These are phyloP conservation scores for Shiraia bambusicola DNA, from an alignment of 2,329 filamentous ascomycete genomes.

Conservation along the genomic window DNA sequence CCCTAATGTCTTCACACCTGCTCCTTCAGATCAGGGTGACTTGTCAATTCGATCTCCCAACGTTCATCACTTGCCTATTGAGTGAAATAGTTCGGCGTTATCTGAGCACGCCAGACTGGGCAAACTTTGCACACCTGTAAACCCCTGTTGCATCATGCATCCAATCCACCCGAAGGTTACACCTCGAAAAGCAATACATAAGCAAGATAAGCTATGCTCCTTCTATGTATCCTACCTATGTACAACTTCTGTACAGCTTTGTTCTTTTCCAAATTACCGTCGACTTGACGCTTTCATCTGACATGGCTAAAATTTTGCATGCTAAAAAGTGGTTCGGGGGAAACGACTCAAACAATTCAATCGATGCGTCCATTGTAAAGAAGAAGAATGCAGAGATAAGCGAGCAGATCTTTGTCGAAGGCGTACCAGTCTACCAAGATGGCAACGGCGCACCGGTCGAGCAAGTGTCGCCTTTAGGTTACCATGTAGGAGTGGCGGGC, in stretches of 20 bases:
- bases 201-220: not conserved
- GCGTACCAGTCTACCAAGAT: constrained; percentile 28
- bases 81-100: constrained; percentile 2
- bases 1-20: constrained; percentile 1
- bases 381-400: constrained; percentile 32
- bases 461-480: constrained; percentile 32
- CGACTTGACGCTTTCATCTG: constrained; percentile 1
- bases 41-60: not conserved
- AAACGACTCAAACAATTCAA: constrained; percentile 14
- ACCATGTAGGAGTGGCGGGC: constrained; percentile 33
- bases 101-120: constrained; percentile 21
- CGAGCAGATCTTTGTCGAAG: constrained; percentile 28
- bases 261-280: not conserved
- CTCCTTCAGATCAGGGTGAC: not conserved
- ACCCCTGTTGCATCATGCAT: not conserved
- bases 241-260: not conserved
- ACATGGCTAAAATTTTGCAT: constrained; percentile 11
- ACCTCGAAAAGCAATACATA: constrained; percentile 1
- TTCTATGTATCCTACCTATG: not conserved
- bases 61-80: constrained; percentile 1
- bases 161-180: not conserved
- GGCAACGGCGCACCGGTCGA: constrained; percentile 34
- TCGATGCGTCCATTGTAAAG: constrained; percentile 18
- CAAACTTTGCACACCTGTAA: constrained; percentile 7
- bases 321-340: constrained; percentile 21